phyloP scores from a whole-genome alignment of 345 rosid species.

The Ricinus communis region DNA sequence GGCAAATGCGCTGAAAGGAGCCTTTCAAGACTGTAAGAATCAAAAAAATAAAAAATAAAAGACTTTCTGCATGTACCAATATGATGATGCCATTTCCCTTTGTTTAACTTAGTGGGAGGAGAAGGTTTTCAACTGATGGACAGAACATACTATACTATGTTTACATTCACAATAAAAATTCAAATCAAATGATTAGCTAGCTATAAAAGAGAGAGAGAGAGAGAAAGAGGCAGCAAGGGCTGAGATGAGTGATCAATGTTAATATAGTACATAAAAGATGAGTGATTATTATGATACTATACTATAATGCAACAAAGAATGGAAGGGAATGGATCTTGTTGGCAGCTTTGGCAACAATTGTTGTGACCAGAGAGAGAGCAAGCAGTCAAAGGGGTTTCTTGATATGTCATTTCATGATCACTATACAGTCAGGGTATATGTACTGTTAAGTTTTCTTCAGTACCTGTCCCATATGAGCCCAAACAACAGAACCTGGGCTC shows the following conservation, averaged over 20 bases:
- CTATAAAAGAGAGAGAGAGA: slow-evolving; percentile 2
- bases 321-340: slow-evolving; percentile 33
- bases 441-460: slow-evolving; percentile 15
- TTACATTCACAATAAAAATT: slow-evolving; percentile 14
- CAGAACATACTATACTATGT: slow-evolving; percentile 34
- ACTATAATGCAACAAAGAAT: not conserved
- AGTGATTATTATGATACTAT: not conserved
- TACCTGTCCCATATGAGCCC: slow-evolving; percentile 18
- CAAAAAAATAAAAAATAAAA: not conserved
- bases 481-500: slow-evolving; percentile 11
- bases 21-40: slow-evolving; percentile 20
- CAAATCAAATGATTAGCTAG: slow-evolving; percentile 46
- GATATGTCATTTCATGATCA: slow-evolving; percentile 44
- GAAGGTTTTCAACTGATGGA: slow-evolving; percentile 19
- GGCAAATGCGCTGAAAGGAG: slow-evolving; percentile 8
- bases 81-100: slow-evolving; percentile 24
- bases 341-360: slow-evolving; percentile 33
- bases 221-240: not conserved
- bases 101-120: not conserved
- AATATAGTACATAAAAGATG: too few relatives aligned
- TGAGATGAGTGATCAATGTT: slow-evolving; percentile 6
- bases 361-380: slow-evolving; percentile 4
- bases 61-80: slow-evolving; percentile 18
- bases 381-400: slow-evolving; percentile 12
- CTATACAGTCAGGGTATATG: slow-evolving; percentile 27